These are phyloP conservation scores for Colletotrichum shisoi DNA, from an alignment of 2,329 filamentous ascomycete genomes.

Conservation along the genomic window DNA sequence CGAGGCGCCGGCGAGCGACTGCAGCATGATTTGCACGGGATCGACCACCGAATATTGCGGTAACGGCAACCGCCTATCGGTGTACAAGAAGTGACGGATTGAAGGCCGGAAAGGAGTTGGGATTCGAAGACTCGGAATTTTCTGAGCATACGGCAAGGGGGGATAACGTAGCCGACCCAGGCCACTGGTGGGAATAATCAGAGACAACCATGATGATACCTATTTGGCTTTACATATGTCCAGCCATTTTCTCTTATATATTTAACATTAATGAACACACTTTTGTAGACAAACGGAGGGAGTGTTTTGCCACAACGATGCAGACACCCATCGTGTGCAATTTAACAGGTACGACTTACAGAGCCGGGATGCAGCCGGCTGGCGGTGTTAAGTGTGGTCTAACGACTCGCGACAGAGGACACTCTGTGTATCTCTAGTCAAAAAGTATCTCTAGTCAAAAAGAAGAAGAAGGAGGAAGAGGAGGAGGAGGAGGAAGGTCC, in stretches of 20 bases:
- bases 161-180: neutral
- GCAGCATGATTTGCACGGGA: conserved; percentile 54
- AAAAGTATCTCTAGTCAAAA: too few relatives aligned
- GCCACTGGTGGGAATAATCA: neutral
- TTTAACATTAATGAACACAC: neutral
- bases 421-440: neutral
- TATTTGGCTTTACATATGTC: neutral
- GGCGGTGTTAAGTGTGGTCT: neutral
- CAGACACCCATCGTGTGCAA: neutral
- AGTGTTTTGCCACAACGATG: too few relatives aligned
- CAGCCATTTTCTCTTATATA: neutral
- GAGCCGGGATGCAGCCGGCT: neutral
- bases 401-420: neutral
- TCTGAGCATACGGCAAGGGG: neutral
- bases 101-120: neutral
- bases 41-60: conserved; percentile 52
- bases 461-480: too few relatives aligned
- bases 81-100: conserved; percentile 45
- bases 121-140: neutral
- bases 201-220: neutral
- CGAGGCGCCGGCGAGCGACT: conserved; percentile 47
- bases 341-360: neutral
- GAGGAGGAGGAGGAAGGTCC: too few relatives aligned
- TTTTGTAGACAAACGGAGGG: neutral
- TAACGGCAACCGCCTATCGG: conserved; percentile 49